phyloP scores from a whole-genome alignment of 495 filamentous ascomycete genomes.

The Daldinia decipiens region DNA sequence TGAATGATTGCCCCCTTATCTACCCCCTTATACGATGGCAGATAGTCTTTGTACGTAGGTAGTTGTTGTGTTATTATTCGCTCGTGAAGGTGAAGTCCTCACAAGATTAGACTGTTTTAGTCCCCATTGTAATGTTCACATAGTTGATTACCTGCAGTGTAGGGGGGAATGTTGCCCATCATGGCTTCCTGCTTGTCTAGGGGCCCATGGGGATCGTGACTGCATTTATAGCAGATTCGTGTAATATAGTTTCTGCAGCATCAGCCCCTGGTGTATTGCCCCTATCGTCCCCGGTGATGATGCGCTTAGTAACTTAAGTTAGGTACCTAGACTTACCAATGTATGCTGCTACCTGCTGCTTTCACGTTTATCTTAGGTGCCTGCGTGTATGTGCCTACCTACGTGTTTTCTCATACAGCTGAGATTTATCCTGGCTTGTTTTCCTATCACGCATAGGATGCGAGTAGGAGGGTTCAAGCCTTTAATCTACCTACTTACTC shows the following conservation, averaged over 20 bases:
- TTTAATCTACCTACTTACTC: neutral
- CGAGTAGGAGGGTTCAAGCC: neutral
- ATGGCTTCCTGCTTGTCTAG: neutral
- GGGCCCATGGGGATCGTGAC: neutral
- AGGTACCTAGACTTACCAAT: neutral
- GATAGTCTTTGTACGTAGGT: slow-evolving; percentile 32
- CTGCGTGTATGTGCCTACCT: neutral
- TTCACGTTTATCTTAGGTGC: neutral
- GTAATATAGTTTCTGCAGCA: neutral
- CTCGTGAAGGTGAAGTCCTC: slow-evolving; percentile 12
- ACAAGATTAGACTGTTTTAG: slow-evolving; percentile 13
- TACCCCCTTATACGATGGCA: slow-evolving; percentile 16
- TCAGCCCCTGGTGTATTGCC: neutral
- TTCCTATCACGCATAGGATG: neutral
- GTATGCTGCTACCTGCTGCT: neutral
- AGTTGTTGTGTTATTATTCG: slow-evolving; percentile 17
- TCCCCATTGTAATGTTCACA: slow-evolving; percentile 20
- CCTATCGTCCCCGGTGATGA: neutral
- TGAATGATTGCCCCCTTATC: slow-evolving; percentile 20
- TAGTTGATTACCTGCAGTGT: slow-evolving; percentile 5
- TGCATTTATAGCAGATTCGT: neutral
- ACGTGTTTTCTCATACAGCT: neutral
- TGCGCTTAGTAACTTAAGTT: slow-evolving; percentile 3
- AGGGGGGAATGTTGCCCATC: slow-evolving; percentile 4
- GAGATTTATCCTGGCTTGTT: neutral